Conservation (phyloP, 495 filamentous ascomycete genomes). For the Articulospora tetracladia region DNA sequence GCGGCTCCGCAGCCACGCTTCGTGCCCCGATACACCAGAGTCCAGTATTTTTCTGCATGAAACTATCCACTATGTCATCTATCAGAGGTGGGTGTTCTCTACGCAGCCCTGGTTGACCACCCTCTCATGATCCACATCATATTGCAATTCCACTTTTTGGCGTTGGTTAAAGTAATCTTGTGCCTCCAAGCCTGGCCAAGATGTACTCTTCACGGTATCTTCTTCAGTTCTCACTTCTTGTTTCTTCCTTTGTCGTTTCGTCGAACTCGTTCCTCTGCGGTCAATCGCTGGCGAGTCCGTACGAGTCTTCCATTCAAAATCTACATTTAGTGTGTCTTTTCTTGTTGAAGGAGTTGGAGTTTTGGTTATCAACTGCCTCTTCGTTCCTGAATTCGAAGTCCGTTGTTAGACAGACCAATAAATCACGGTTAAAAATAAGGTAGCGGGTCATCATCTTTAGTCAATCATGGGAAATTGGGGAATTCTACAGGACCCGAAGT, state of each 20-base stretch:
- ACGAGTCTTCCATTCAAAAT: not conserved
- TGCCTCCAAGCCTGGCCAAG: not conserved
- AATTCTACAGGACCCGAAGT: slow-evolving; percentile 6
- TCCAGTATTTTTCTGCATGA: not conserved
- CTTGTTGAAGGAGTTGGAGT: not conserved
- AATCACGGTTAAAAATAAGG: no score
- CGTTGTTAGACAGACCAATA: no score
- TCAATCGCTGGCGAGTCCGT: slow-evolving; percentile 14
- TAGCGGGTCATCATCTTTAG: not conserved
- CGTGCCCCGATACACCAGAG: not conserved
- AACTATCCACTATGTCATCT: not conserved
- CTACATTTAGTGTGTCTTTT: not conserved
- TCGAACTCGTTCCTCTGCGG: slow-evolving; percentile 1
- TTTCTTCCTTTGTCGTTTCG: not conserved
- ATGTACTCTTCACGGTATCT: not conserved
- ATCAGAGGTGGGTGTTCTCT: not conserved
- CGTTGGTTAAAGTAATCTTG: not conserved
- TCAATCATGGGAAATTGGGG: slow-evolving; percentile 3
- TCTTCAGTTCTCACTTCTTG: not conserved
- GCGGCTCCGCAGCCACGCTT: not conserved
- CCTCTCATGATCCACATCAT: not conserved
- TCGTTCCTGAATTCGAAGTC: not conserved
- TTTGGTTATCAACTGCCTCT: not conserved
- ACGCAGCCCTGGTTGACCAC: not conserved
- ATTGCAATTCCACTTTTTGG: slow-evolving; percentile 1